Conservation (phyloP, 2,329 filamentous ascomycete genomes). For the Clarireedia sp. region DNA sequence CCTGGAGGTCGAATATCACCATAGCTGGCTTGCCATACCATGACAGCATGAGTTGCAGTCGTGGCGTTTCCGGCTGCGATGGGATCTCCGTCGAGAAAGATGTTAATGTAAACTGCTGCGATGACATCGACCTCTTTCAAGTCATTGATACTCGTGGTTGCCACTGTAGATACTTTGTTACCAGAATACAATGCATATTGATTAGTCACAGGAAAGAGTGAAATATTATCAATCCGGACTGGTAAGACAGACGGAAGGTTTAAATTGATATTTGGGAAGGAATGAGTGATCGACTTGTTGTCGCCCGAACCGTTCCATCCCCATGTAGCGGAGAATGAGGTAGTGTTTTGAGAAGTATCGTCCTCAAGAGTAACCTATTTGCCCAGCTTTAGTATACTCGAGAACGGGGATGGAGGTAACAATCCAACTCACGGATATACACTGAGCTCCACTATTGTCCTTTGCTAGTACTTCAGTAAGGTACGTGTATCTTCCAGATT, state of each 20-base stretch:
- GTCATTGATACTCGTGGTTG: background rate
- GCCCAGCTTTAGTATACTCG: background rate
- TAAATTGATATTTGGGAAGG: background rate
- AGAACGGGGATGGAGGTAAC: background rate
- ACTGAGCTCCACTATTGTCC: background rate
- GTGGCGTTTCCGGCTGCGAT: background rate
- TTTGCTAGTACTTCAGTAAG: background rate
- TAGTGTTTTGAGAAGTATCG: background rate
- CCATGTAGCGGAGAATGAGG: background rate
- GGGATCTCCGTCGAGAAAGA: background rate
- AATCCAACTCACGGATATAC: background rate
- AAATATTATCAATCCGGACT: background rate
- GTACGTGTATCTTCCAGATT: conserved; percentile 5
- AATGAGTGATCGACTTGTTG: background rate
- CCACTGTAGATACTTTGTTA: background rate
- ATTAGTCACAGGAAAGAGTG: background rate
- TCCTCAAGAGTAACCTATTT: background rate
- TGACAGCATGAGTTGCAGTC: background rate
- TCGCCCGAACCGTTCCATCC: background rate
- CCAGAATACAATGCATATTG: background rate
- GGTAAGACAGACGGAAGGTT: background rate
- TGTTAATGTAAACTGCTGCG: background rate
- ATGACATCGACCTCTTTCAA: background rate
- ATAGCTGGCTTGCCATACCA: conserved; percentile 1
- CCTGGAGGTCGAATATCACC: background rate